Percentiles rank a stretch among this genome's conserved stretches.
Evolutionary conservation across 805 yeast genomes (phyloP).

Genomic region (Myxozyma monticola): DNA sequence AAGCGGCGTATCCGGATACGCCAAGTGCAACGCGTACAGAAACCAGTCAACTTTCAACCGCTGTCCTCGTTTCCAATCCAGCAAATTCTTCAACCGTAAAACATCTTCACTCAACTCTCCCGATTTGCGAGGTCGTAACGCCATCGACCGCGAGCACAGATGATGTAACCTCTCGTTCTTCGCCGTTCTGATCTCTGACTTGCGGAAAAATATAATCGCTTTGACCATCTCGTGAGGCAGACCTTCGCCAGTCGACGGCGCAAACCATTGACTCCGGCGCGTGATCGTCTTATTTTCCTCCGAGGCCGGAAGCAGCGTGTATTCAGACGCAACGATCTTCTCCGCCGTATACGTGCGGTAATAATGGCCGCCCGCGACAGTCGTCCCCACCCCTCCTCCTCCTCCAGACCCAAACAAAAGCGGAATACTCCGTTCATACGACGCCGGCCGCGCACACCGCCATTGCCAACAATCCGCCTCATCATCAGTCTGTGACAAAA

Average conservation of each 20-base stretch:
- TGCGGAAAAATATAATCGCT: constrained; percentile 11
- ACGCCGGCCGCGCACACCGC: no score
- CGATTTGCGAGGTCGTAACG: not conserved
- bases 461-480: no score
- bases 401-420: no score
- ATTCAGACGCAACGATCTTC: no score
- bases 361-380: not conserved
- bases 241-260: constrained; percentile 1
- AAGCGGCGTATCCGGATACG: not conserved
- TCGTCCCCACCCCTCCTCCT: not conserved
- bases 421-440: no score
- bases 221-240: constrained; percentile 6
- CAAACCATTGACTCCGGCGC: constrained; percentile 1
- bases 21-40: constrained; percentile 2
- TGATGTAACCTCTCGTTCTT: constrained; percentile 11
- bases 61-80: constrained; percentile 20
- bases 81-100: constrained; percentile 2
- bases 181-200: constrained; percentile 13
- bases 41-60: constrained; percentile 19
- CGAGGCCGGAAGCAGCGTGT: no score
- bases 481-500: no score
- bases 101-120: not conserved
- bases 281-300: not conserved
- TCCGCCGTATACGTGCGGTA: no score
- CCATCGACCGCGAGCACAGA: constrained; percentile 9